These are phyloP conservation scores for Fusarium gaditjirri DNA, from an alignment of 2,329 filamentous ascomycete species.

Conservation along the genomic window DNA sequence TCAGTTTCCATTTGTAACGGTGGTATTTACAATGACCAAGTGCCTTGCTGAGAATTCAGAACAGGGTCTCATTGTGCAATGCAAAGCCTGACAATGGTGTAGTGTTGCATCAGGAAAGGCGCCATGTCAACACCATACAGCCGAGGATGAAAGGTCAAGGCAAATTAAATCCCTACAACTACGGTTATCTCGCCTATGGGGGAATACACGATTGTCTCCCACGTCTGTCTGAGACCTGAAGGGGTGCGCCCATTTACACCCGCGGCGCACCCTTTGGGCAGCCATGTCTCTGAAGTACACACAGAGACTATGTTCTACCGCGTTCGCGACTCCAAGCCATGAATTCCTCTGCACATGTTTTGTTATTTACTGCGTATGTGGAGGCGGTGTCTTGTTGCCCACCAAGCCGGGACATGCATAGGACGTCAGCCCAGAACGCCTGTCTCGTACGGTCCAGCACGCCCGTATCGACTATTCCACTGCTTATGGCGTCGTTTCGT, in stretches of 20 bases:
- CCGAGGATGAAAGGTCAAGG: background rate
- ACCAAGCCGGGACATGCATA: slow-evolving; percentile 10
- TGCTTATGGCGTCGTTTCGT: background rate
- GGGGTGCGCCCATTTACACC: slow-evolving; percentile 2
- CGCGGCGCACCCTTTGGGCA: background rate
- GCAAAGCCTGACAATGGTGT: slow-evolving; percentile 23
- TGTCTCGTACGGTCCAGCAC: slow-evolving; percentile 2
- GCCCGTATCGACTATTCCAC: background rate
- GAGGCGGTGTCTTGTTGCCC: slow-evolving; percentile 15
- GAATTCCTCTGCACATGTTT: slow-evolving; percentile 23
- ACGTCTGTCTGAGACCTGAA: slow-evolving; percentile 18
- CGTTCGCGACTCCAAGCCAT: slow-evolving; percentile 26
- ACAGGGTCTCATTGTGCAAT: slow-evolving; percentile 18
- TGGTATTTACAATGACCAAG: slow-evolving; percentile 1
- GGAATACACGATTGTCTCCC: slow-evolving; percentile 15
- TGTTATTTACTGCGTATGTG: slow-evolving; percentile 14
- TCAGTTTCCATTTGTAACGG: slow-evolving; percentile 25
- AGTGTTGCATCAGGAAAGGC: slow-evolving; percentile 17
- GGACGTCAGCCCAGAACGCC: slow-evolving; percentile 21
- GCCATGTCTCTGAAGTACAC: slow-evolving; percentile 30
- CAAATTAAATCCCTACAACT: background rate
- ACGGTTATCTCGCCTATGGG: slow-evolving; percentile 23
- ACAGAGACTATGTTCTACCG: slow-evolving; percentile 23
- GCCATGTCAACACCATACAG: slow-evolving; percentile 5
- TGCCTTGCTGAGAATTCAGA: slow-evolving; percentile 12